phyloP scores from a whole-genome alignment of 1,284 basidiomycete species.

The Cryptococcus floricola region DNA sequence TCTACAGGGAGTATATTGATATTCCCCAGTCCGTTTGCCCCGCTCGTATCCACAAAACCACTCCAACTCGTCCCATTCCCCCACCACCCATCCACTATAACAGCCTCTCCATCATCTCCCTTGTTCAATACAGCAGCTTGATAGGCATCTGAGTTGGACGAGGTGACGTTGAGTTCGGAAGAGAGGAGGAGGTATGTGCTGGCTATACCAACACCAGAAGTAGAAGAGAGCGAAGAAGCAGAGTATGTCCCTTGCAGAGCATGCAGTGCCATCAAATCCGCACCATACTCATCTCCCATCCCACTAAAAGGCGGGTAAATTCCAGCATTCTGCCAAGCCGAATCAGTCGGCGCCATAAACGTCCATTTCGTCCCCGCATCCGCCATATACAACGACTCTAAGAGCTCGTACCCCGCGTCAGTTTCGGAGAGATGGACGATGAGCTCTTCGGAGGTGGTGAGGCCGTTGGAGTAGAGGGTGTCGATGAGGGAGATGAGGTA shows the following conservation, averaged over 20 bases:
- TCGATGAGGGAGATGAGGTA: conserved; percentile 40
- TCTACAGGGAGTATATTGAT: conserved; percentile 31
- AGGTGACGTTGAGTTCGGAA: conserved; percentile 2
- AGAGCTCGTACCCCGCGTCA: conserved; percentile 33
- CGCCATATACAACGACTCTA: conserved; percentile 18
- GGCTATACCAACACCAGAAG: conserved; percentile 1
- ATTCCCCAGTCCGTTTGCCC: conserved; percentile 14
- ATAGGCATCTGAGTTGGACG: conserved; percentile 6
- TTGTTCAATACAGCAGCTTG: conserved; percentile 24
- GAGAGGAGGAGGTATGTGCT: conserved; percentile 4
- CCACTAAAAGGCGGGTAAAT: conserved; percentile 26
- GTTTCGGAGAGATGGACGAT: conserved; percentile 30
- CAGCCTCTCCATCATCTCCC: conserved; percentile 12
- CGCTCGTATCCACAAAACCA: conserved; percentile 16
- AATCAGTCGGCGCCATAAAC: conserved; percentile 36
- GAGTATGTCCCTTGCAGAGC: conserved; percentile 19
- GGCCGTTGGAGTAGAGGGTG: conserved; percentile 32
- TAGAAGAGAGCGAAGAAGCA: neutral
- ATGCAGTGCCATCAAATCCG: conserved; percentile 31
- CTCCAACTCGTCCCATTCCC: conserved; percentile 27
- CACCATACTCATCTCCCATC: conserved; percentile 15
- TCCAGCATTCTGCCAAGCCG: conserved; percentile 29
- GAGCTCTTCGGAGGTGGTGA: conserved; percentile 37
- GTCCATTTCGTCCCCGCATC: conserved; percentile 13
- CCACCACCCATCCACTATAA: conserved; percentile 21